These are phyloP conservation scores for Cyberlindnera euphorbiiphila DNA, from an alignment of 805 yeast species.

Conservation along the genomic window DNA sequence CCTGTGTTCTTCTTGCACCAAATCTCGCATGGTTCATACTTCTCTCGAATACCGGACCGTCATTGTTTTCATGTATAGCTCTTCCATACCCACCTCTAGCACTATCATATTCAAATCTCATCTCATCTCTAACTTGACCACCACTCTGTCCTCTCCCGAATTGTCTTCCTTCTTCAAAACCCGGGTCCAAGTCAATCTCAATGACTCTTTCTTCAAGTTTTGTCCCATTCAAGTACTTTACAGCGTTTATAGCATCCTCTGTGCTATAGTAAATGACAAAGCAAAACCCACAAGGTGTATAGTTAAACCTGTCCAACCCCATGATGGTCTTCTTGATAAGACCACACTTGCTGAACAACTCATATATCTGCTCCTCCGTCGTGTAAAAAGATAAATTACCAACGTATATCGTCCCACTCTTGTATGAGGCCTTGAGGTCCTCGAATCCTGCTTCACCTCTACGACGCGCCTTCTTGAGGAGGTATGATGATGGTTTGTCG, in stretches of 20 bases:
- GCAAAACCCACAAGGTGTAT: constrained; percentile 96
- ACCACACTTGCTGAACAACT: constrained; percentile 75
- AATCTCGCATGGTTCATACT: constrained; percentile 25
- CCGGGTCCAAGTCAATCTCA: constrained; percentile 92
- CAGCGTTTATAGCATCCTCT: constrained; percentile 73
- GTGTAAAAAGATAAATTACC: constrained; percentile 89
- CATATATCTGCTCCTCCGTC: constrained; percentile 91
- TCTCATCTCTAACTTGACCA: constrained; percentile 83
- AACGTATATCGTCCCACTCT: constrained; percentile 77
- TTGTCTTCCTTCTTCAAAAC: constrained; percentile 92
- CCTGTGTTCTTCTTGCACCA: constrained; percentile 30
- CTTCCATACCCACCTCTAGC: constrained; percentile 43
- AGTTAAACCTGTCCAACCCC: constrained; percentile 89
- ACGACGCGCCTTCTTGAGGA: constrained; percentile 56
- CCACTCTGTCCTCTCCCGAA: constrained; percentile 92
- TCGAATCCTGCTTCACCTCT: constrained; percentile 47
- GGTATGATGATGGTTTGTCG: constrained; percentile 68
- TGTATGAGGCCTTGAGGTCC: constrained; percentile 61
- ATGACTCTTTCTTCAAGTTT: constrained; percentile 78
- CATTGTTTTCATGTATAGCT: constrained; percentile 4
- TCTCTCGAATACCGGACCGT: constrained; percentile 6
- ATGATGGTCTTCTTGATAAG: constrained; percentile 74
- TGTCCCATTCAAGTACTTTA: constrained; percentile 78
- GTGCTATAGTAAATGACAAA: constrained; percentile 74
- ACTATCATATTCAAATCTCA: constrained; percentile 46